Base-by-base conservation (phyloP, 352 stramenopile genomes). In the Lagenidium giganteum region DNA sequence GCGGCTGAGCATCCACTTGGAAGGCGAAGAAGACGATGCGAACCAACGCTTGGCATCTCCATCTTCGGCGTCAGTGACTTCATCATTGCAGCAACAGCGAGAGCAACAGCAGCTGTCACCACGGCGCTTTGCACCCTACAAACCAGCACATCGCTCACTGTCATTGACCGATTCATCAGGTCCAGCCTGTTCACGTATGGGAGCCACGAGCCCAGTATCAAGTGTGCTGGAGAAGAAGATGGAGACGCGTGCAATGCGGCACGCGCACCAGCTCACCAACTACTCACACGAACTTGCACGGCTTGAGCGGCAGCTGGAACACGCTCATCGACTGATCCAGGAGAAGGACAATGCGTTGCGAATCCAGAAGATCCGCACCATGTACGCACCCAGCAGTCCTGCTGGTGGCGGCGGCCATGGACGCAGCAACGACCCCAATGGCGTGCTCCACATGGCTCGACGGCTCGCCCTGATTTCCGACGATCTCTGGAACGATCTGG, bases 201-300 rank as follows among this genome's bases (percentile, higher is more conserved):
- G n/a, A n/a, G n/a, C n/a, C n/a, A n/a, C n/a, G n/a, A n/a, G n/a
- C n/a, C n/a, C n/a, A n/a, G n/a, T n/a, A n/a, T n/a, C n/a, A n/a
- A n/a, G n/a, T n/a, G n/a, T n/a, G 23, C 41, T 59, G 3, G 77
- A 87, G 36, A 53, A 69, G 6, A 74, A 86, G 12, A 80, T 73
- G 12, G 69, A 74, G 20, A 57, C 78, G 3, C 30, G 67, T 2
- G 44, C 64, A 8, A 38, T 50, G 0, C 69, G 76, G 1, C 72
- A 87, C n/a, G 55, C 64, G 3, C 65, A 83, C 22, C 74, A 90
- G 52, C 48, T 85, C 5, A 63, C 74, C 9, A 85, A 77, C 28
- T 90, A 83, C 17, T 79, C 70, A 0, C 71, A 83, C 29, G 72
- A 83, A 21, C 55, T 84, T 8, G 80, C 73, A 12, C 63, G 76